phyloP scores from a whole-genome alignment of 148 eudicot genomes.

The Chenopodium album region DNA sequence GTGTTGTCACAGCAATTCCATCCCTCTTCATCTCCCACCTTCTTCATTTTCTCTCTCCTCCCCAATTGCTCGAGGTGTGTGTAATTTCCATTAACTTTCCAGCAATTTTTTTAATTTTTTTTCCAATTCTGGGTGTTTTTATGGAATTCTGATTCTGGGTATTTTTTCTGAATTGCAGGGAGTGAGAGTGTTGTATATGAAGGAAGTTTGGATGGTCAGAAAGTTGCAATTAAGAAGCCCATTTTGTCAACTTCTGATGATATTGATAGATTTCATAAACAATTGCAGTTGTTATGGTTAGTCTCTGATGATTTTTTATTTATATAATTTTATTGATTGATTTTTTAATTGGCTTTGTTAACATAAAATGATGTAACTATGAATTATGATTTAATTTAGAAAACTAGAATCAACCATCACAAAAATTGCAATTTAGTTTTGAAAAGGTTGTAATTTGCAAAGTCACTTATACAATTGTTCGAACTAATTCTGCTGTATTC shows the following conservation, averaged over 20 bases:
- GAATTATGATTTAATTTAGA: too few relatives aligned
- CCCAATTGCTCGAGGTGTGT: slow-evolving; percentile 78
- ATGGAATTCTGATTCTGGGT: slow-evolving; percentile 13
- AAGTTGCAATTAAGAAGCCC: slow-evolving; percentile 83
- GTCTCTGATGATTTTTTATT: background rate
- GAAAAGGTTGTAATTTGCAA: too few relatives aligned
- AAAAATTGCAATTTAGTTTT: too few relatives aligned
- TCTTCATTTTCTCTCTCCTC: slow-evolving; percentile 56
- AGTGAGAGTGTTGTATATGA: slow-evolving; percentile 90
- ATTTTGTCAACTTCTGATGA: slow-evolving; percentile 84
- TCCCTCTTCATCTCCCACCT: slow-evolving; percentile 83
- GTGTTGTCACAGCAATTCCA: slow-evolving; percentile 73
- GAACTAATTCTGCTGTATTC: too few relatives aligned
- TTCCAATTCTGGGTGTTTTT: background rate
- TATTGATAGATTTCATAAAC: slow-evolving; percentile 75
- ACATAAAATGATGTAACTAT: too few relatives aligned
- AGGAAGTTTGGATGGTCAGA: slow-evolving; percentile 63
- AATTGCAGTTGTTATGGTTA: slow-evolving; percentile 82
- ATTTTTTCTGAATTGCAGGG: slow-evolving; percentile 39
- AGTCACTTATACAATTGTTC: too few relatives aligned
- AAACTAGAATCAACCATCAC: too few relatives aligned
- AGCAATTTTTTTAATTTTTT: background rate
- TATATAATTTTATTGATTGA: background rate
- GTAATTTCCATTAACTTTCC: background rate
- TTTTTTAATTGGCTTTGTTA: too few relatives aligned